phyloP scores from a whole-genome alignment of 176 grass and related monocot species.

The Carex pumila region DNA sequence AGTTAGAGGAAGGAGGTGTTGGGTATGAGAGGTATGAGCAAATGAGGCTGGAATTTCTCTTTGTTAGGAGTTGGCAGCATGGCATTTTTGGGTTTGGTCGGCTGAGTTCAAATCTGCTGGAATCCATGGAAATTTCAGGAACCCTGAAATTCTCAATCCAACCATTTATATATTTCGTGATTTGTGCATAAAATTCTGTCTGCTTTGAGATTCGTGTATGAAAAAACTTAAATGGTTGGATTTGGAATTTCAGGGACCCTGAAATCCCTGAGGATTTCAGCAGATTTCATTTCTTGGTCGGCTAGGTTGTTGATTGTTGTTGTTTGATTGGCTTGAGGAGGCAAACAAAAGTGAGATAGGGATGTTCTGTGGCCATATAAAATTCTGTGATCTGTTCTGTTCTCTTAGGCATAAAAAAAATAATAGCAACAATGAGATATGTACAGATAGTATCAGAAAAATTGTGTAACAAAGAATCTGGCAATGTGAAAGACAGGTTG shows the following conservation, averaged over 20 bases:
- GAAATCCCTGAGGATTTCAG: no score
- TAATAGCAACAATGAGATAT: no score
- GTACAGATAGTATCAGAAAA: background rate
- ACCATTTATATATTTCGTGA: no score
- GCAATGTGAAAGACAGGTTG: background rate
- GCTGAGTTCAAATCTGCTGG: no score
- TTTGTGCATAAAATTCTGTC: no score
- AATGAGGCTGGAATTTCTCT: slow-evolving; percentile 23
- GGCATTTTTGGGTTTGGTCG: slow-evolving; percentile 7
- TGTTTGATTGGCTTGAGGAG: slow-evolving; percentile 6
- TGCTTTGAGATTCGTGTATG: no score
- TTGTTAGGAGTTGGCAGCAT: slow-evolving; percentile 17
- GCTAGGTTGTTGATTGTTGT: slow-evolving; percentile 12
- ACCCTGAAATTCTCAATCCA: no score
- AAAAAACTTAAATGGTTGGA: no score
- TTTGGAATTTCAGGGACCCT: no score
- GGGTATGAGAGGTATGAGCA: background rate
- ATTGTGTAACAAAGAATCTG: background rate
- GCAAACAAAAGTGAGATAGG: background rate
- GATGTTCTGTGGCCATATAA: background rate
- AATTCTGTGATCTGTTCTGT: background rate
- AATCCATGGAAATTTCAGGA: no score
- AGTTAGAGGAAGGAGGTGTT: background rate
- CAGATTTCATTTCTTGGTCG: no score
- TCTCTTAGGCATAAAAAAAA: background rate